phyloP scores from a whole-genome alignment of 352 stramenopile species.

The Pythium guiyangense region DNA sequence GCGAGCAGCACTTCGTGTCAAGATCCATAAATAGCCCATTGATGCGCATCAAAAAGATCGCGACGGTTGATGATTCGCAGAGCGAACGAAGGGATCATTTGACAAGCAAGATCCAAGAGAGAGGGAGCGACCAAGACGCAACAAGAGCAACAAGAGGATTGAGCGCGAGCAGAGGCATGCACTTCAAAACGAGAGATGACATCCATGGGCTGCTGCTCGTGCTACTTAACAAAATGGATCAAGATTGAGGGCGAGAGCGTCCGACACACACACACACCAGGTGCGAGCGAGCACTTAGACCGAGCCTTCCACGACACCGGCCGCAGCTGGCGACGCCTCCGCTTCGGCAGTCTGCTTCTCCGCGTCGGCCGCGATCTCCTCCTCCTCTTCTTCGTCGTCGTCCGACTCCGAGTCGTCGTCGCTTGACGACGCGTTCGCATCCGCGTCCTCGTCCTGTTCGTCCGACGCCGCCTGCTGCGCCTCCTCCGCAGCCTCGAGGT shows the following conservation, averaged over 20 bases:
- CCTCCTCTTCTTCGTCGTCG: slow-evolving; percentile 35
- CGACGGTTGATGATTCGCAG: neutral
- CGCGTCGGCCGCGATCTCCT: slow-evolving; percentile 20
- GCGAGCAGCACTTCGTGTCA: neutral
- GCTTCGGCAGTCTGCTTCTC: slow-evolving; percentile 15
- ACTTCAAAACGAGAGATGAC: too few species aligned
- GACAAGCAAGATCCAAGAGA: neutral
- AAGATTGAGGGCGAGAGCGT: neutral
- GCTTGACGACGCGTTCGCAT: slow-evolving; percentile 21
- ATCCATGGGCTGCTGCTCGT: neutral
- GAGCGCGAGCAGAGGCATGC: too few species aligned
- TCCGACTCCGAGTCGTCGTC: slow-evolving; percentile 39
- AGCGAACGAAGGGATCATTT: too few species aligned
- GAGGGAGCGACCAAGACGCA: neutral
- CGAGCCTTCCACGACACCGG: slow-evolving; percentile 52
- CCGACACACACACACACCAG: neutral
- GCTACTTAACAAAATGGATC: neutral
- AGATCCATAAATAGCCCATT: neutral
- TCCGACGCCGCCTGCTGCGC: slow-evolving; percentile 29
- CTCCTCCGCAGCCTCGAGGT: slow-evolving; percentile 25
- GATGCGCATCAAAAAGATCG: slow-evolving; percentile 1
- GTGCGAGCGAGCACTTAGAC: slow-evolving; percentile 29
- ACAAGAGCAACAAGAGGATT: neutral
- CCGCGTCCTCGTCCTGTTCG: slow-evolving; percentile 32
- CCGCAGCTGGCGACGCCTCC: slow-evolving; percentile 21